Base-by-base conservation (phyloP, 2,329 filamentous ascomycete genomes). In the Botrytis deweyae region DNA sequence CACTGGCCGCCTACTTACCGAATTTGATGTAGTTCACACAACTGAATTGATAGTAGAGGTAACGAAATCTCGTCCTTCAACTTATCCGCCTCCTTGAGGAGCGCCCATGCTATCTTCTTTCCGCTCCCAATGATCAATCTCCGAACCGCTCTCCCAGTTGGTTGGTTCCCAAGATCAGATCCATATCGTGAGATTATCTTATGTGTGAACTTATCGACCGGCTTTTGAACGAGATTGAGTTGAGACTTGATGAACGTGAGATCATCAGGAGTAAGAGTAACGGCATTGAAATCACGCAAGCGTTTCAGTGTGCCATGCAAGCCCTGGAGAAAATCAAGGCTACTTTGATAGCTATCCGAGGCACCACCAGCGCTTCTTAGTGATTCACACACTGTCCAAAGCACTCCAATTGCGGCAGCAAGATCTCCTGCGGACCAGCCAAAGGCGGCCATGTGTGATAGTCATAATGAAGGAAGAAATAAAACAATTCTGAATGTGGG, bases 351-450 rank as follows among this genome's bases (percentile, higher is more conserved):
- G n/a, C 42, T 25, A 9, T 65, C 63, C 7, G 8, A 22, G 5
- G 63, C 63, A 12, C 63, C 63, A 14, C 42, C 63, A 14, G 42
- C 63, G 36, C 38, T n/a, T 49, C 16, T 65, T 4, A 65, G 42
- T 36, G 63, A 42, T 49, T 65, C 38, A 14, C 10, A 36, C 9
- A 65, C 42, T 38, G 40, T 33, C 29, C 16, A 42, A 36, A 65
- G 18, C 9, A 70, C 67, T 7, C 20, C 20, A 44, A 70, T 44
- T 5, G 67, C 67, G 1, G 67, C 22, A 14, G 40, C 52, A 16
- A 70, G 20, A 44, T 70, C 67, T 9, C 67, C 67, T 7, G 22
- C 67, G 10, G 67, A 70, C 67, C 67, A 70, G n/a, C 67, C 67
- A 33, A 61, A 70, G 36, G 25, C 52, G 14, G 67, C 52, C 67